Percentiles rank a stretch among this genome's conserved stretches.
phyloP scores from a whole-genome alignment of 1,284 basidiomycete genomes.

The Malassezia restricta region DNA sequence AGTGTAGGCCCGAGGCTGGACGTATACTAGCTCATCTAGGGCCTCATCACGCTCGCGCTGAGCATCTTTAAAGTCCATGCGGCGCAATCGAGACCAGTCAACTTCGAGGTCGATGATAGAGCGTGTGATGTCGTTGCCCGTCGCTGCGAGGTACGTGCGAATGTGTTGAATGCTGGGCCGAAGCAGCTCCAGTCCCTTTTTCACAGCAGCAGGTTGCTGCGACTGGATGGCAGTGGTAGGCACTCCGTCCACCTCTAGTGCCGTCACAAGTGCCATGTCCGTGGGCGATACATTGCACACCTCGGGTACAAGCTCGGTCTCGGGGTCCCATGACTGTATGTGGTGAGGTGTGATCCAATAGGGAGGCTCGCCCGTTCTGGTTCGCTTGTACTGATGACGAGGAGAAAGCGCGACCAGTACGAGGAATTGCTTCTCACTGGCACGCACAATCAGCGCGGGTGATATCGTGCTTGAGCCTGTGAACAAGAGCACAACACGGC shows the following conservation, averaged over 20 bases:
- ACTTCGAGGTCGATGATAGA: slow-evolving; percentile 29
- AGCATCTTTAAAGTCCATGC: slow-evolving; percentile 84
- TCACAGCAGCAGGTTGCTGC: slow-evolving; percentile 58
- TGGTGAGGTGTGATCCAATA: slow-evolving; percentile 2
- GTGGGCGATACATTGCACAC: slow-evolving; percentile 57
- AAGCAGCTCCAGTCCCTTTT: slow-evolving; percentile 22
- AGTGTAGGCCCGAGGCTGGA: slow-evolving; percentile 14
- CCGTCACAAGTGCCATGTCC: slow-evolving; percentile 66
- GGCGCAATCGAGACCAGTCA: slow-evolving; percentile 69
- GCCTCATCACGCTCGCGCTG: slow-evolving; percentile 56
- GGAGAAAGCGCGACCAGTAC: slow-evolving; percentile 59
- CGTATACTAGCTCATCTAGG: slow-evolving; percentile 42
- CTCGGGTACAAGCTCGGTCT: slow-evolving; percentile 47
- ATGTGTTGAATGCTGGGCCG: slow-evolving; percentile 1
- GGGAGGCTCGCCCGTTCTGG: neutral
- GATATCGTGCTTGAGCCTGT: slow-evolving; percentile 69
- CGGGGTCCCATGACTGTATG: neutral
- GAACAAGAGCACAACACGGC: slow-evolving; percentile 70
- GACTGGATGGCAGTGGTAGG: slow-evolving; percentile 23
- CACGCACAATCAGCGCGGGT: slow-evolving; percentile 65
- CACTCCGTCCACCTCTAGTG: slow-evolving; percentile 46
- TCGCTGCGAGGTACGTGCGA: slow-evolving; percentile 1
- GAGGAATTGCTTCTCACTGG: slow-evolving; percentile 55
- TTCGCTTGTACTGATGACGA: slow-evolving; percentile 16
- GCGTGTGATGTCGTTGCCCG: neutral